Base-by-base conservation (phyloP, 257 asterid genomes). In the Perilla frutescens region DNA sequence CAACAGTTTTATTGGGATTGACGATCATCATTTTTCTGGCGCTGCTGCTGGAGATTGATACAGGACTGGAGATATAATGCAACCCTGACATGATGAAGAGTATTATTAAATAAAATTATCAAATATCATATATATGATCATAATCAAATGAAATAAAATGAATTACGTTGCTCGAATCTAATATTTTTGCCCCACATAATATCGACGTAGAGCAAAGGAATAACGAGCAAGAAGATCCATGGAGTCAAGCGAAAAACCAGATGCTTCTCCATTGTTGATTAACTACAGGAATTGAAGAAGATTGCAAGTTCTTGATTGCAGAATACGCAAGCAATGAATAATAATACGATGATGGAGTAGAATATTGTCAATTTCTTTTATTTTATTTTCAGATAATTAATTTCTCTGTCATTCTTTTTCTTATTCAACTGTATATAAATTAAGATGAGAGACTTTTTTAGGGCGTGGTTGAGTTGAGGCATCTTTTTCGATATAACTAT, bases 221-320 rank as follows among this genome's bases (percentile, higher is more conserved):
- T 51, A 9, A 73, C 40, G 8, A 85, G 80, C 4, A 82, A 68
- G 80, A 82, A 51, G 51, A 85, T 53, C 79, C 72, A 83, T 48
- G 85, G 79, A 67, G 84, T 76, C 29, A 59, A 34, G 9, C 82
- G 76, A 7, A 71, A 62, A 62, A 72, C 82, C 55, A 13, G 51
- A 9, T 68, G 77, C 57, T 68, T 76, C 53, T 80, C 84, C 85
- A 82, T 77, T 31, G 20, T 20, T 20, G 1, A 20, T 43, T 48
- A 4, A 1, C 15, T 48, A 3, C 12, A 44, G 49, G 9, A 8
- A 44, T 20, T 4, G 8, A 45, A 45, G 4, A 45, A 29, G 44
- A 66, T 68, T 7, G 8, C n/a, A n/a, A 56, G 10, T 64, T 77
- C 26, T 20, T 20, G 26, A 20, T 53, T 65, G 60, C 66, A 43